Evolutionary conservation across 805 yeast species (phyloP).

Genomic region (Ogataea paradorogensis): DNA sequence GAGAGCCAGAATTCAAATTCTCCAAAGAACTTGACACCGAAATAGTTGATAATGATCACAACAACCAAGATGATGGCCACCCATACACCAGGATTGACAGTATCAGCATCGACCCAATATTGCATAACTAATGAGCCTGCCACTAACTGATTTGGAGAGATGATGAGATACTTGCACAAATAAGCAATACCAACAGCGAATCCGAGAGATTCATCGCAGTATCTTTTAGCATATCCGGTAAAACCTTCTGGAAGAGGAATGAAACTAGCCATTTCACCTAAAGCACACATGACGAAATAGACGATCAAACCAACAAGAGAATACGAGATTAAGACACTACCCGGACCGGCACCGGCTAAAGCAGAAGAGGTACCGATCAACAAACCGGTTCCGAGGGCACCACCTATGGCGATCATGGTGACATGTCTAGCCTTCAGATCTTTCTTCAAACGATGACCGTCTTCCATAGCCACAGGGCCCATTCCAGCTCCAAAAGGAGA

Average conservation of each 20-base stretch:
- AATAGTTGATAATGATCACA: constrained; percentile 39
- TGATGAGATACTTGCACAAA: constrained; percentile 49
- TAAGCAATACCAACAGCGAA: constrained; percentile 56
- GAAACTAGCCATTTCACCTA: constrained; percentile 57
- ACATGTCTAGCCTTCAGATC: constrained; percentile 49
- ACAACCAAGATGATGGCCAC: constrained; percentile 42
- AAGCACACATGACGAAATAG: constrained; percentile 56
- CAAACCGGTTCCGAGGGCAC: constrained; percentile 79
- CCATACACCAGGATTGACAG: constrained; percentile 55
- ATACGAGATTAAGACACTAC: constrained; percentile 59
- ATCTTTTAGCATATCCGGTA: constrained; percentile 51
- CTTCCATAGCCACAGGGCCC: constrained; percentile 38
- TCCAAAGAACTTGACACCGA: constrained; percentile 50
- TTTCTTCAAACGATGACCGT: constrained; percentile 45
- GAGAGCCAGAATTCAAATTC: constrained; percentile 58
- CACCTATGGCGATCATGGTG: constrained; percentile 72
- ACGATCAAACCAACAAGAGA: constrained; percentile 69
- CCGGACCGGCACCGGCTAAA: constrained; percentile 69
- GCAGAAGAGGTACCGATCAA: constrained; percentile 76
- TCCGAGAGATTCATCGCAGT: constrained; percentile 53
- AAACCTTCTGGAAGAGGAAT: constrained; percentile 55
- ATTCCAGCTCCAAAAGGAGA: constrained; percentile 29
- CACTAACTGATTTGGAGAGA: constrained; percentile 56
- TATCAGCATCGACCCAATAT: constrained; percentile 48
- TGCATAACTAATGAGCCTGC: constrained; percentile 55